A percentile compares a stretch with the other conserved stretches of the same genome.
phyloP scores from a whole-genome alignment of 108 stramenopile species.

The Asterionellopsis glacialis region DNA sequence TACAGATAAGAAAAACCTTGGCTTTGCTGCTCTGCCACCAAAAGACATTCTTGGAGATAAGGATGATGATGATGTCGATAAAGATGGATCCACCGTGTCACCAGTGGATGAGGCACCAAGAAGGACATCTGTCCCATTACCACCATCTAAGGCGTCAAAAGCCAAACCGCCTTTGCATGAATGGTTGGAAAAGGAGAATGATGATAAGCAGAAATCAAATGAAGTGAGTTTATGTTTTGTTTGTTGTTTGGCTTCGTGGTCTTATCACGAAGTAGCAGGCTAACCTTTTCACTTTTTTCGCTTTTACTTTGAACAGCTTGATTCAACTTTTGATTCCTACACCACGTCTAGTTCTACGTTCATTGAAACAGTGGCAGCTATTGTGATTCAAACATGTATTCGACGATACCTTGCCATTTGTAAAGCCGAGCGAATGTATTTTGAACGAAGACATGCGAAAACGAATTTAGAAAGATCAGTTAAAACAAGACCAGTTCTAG shows the following conservation, averaged over 20 bases:
- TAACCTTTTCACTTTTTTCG: not conserved
- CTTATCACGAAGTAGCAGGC: not conserved
- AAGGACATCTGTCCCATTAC: too few species aligned
- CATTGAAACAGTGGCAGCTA: conserved; percentile 69
- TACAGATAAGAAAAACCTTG: too few species aligned
- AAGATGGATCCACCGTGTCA: too few species aligned
- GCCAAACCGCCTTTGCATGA: too few species aligned
- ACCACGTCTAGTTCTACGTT: conserved; percentile 29
- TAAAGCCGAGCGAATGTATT: conserved; percentile 7
- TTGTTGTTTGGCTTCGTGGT: not conserved
- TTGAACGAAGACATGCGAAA: not conserved
- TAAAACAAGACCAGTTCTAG: not conserved
- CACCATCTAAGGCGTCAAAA: too few species aligned
- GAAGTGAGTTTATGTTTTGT: not conserved
- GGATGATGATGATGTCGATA: too few species aligned
- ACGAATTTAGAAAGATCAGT: not conserved
- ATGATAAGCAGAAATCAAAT: not conserved
- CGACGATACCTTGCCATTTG: conserved; percentile 59
- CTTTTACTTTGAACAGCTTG: not conserved
- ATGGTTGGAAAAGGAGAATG: not conserved
- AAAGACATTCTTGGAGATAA: too few species aligned
- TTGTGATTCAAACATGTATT: conserved; percentile 73
- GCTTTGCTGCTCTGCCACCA: too few species aligned
- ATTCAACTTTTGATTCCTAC: not conserved
- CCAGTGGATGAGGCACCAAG: too few species aligned